phyloP scores from a whole-genome alignment of 2,329 filamentous ascomycete species.

The Cytospora piceae region DNA sequence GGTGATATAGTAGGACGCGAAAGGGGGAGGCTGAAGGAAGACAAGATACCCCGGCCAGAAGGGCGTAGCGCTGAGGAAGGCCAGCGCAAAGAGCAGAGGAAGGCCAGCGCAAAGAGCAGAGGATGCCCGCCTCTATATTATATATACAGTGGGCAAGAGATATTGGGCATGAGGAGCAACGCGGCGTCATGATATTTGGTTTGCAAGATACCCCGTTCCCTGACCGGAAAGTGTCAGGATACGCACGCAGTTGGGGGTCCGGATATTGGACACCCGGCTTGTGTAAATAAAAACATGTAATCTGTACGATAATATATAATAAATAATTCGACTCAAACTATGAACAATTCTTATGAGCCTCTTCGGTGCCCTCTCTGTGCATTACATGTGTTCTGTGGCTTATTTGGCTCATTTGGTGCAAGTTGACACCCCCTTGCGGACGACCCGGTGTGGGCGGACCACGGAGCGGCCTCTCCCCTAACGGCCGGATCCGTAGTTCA shows the following conservation, averaged over 20 bases:
- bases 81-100: not conserved
- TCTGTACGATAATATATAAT: conserved; percentile 25
- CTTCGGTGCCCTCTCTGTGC: not conserved
- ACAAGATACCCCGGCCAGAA: not conserved
- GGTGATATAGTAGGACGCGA: conserved; percentile 29
- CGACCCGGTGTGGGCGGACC: conserved; percentile 15
- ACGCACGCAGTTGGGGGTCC: not conserved
- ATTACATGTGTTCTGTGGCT: conserved; percentile 3
- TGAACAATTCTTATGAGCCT: not conserved
- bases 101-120: not conserved
- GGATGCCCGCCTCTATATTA: not conserved
- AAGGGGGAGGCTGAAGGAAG: not conserved
- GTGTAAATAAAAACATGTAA: conserved; percentile 30
- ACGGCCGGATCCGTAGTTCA: conserved; percentile 19
- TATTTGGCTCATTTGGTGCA: not conserved
- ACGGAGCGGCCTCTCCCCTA: conserved; percentile 11
- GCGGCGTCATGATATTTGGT: conserved; percentile 21
- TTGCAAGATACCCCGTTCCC: conserved; percentile 28
- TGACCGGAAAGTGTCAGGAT: conserved; percentile 17
- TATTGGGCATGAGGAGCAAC: conserved; percentile 1
- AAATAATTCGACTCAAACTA: conserved; percentile 24
- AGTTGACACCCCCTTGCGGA: not conserved
- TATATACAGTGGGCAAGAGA: not conserved
- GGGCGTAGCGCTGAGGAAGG: too few relatives aligned
- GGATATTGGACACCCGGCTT: conserved; percentile 8